phyloP scores from a whole-genome alignment of 2,329 filamentous ascomycete genomes.

The Aspergillus ochraceoroseus region DNA sequence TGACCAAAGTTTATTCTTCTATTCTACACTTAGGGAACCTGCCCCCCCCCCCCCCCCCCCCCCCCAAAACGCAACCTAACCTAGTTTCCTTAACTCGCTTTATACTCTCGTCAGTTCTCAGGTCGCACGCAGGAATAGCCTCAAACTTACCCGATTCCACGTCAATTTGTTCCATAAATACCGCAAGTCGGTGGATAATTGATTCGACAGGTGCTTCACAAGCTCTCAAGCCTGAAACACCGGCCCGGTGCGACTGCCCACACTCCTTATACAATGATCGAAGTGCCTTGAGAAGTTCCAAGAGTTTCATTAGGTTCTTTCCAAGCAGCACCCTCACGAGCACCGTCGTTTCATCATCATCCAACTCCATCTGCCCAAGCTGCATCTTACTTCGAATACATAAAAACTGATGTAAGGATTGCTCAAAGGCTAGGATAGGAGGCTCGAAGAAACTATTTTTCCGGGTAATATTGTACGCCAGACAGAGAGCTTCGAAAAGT shows the following conservation, averaged over 20 bases:
- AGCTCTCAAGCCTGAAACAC: constrained; percentile 12
- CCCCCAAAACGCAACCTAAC: too few species aligned
- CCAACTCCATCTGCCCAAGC: constrained; percentile 27
- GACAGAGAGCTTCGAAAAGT: constrained; percentile 26
- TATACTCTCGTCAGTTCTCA: not conserved
- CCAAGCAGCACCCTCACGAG: constrained; percentile 25
- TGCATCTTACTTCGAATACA: constrained; percentile 26
- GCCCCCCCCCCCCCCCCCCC: not conserved
- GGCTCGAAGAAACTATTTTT: constrained; percentile 25
- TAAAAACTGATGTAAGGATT: constrained; percentile 22
- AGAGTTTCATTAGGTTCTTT: constrained; percentile 21
- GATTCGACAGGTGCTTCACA: constrained; percentile 24
- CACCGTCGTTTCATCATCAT: constrained; percentile 23
- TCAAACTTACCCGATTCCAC: constrained; percentile 14
- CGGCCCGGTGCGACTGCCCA: constrained; percentile 12
- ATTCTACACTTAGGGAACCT: not conserved
- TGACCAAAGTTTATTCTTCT: not conserved
- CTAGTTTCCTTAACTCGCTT: not conserved
- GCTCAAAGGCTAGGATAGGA: constrained; percentile 21
- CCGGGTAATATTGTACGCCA: constrained; percentile 24
- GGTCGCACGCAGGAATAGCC: not conserved
- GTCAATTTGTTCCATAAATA: constrained; percentile 27
- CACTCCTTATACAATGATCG: constrained; percentile 16
- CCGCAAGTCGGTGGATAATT: constrained; percentile 20
- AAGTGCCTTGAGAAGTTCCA: constrained; percentile 23